Percentiles rank a stretch among this genome's conserved stretches.
phyloP scores from a whole-genome alignment of 2,329 filamentous ascomycete species.

The Aspergillus latus region DNA sequence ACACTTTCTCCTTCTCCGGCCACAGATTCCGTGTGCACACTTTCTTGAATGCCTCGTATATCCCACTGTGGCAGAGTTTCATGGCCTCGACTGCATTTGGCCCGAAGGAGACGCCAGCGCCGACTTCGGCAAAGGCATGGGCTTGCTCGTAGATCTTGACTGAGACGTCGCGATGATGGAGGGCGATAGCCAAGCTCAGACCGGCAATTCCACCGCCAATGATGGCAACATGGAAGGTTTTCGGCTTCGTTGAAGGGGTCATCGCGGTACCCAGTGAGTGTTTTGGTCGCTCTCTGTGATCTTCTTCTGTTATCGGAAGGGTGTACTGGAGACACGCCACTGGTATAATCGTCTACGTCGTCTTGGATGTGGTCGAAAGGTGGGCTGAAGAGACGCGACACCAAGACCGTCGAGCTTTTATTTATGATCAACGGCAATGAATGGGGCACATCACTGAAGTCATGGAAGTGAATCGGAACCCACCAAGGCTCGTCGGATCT shows the following conservation, averaged over 20 bases:
- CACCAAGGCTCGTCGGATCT: slow-evolving; percentile 13
- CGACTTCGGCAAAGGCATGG: slow-evolving; percentile 38
- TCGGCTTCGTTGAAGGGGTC: slow-evolving; percentile 7
- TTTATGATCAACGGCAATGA: neutral
- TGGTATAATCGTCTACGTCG: neutral
- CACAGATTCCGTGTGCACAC: slow-evolving; percentile 36
- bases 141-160: slow-evolving; percentile 41
- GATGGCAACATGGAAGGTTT: slow-evolving; percentile 30
- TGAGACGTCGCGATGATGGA: slow-evolving; percentile 33
- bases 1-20: slow-evolving; percentile 29
- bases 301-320: neutral
- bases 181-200: slow-evolving; percentile 38
- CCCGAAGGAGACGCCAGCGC: slow-evolving; percentile 40
- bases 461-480: slow-evolving; percentile 16
- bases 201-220: slow-evolving; percentile 40
- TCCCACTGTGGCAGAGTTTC: slow-evolving; percentile 26
- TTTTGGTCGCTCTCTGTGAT: neutral
- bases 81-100: slow-evolving; percentile 35
- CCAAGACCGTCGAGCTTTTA: neutral
- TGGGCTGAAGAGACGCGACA: neutral
- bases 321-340: neutral
- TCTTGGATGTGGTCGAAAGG: neutral
- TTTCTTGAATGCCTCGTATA: slow-evolving; percentile 35
- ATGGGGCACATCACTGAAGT: neutral
- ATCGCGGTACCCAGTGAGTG: neutral